A percentile compares a stretch with the other conserved stretches of the same genome.
phyloP scores from a whole-genome alignment of 305 asterid genomes.

The Fraxinus dipetala region DNA sequence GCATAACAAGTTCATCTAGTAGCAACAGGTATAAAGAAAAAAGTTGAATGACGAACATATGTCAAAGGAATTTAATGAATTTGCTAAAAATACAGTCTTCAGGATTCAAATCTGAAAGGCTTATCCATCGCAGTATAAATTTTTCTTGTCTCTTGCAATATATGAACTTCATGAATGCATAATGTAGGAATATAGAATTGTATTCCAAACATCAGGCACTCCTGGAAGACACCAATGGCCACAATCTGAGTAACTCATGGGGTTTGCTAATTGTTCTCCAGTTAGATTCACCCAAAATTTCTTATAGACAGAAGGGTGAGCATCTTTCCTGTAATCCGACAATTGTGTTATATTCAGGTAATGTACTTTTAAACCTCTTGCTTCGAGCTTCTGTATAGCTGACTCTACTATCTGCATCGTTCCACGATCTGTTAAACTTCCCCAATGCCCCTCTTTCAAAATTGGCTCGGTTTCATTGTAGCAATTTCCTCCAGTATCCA shows the following conservation, averaged over 20 bases:
- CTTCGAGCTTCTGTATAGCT: constrained; percentile 22
- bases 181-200: constrained; percentile 29
- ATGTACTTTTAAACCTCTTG: constrained; percentile 30
- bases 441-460: constrained; percentile 24
- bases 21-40: not conserved
- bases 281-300: constrained; percentile 28
- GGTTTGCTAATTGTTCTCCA: constrained; percentile 27
- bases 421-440: constrained; percentile 22
- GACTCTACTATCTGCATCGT: constrained; percentile 36
- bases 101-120: not conserved
- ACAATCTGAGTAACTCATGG: constrained; percentile 37
- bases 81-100: not conserved
- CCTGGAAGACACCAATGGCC: constrained; percentile 51
- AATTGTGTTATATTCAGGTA: constrained; percentile 39
- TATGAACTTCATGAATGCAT: not conserved
- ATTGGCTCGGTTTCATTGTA: constrained; percentile 34
- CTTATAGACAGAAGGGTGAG: constrained; percentile 42
- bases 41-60: no score
- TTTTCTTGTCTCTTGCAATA: not conserved
- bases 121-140: not conserved
- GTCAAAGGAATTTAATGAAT: not conserved
- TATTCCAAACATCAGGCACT: constrained; percentile 53
- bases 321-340: constrained; percentile 51
- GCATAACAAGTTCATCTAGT: no score
- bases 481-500: constrained; percentile 24